Conservation (phyloP, 2,329 filamentous ascomycete genomes). For the Ophiostoma populinum region DNA sequence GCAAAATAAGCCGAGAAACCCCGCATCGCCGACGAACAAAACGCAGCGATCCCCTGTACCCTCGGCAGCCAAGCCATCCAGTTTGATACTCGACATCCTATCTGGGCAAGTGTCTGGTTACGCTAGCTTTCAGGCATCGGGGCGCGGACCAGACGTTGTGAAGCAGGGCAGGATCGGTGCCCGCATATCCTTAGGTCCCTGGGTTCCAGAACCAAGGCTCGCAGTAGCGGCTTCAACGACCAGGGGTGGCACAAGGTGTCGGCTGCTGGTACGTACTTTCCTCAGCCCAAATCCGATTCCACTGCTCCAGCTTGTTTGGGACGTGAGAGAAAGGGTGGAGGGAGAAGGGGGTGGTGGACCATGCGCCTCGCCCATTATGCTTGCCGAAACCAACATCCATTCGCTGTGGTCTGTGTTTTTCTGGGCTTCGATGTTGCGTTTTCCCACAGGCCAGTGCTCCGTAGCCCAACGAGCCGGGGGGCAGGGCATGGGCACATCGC, state of each 20-base stretch:
- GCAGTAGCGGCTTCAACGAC: neutral
- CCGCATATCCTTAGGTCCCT: too few relatives aligned
- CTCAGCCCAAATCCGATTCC: slow-evolving; percentile 23
- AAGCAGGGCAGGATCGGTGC: too few relatives aligned
- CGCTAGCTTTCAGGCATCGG: neutral
- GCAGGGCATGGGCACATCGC: neutral
- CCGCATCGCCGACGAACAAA: slow-evolving; percentile 9
- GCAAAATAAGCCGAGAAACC: slow-evolving; percentile 4
- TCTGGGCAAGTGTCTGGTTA: slow-evolving; percentile 2
- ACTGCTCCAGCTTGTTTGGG: slow-evolving; percentile 30
- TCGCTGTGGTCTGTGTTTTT: neutral
- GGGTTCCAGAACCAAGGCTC: neutral
- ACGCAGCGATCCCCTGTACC: slow-evolving; percentile 6
- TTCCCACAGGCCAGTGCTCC: neutral
- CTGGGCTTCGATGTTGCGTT: too few relatives aligned
- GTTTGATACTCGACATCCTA: slow-evolving; percentile 1
- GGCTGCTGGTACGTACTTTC: neutral
- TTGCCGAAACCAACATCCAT: slow-evolving; percentile 20
- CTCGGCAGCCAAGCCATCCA: neutral
- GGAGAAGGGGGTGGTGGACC: slow-evolving; percentile 12
- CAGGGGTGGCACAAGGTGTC: neutral
- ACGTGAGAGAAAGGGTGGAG: slow-evolving; percentile 13
- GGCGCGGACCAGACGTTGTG: neutral
- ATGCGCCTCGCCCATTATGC: slow-evolving; percentile 20
- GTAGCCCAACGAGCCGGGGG: neutral